Evolutionary conservation across 1,284 basidiomycete species (phyloP), one percentile per base, ranked within the genome.

Genomic region (Naganishia liquefaciens): DNA sequence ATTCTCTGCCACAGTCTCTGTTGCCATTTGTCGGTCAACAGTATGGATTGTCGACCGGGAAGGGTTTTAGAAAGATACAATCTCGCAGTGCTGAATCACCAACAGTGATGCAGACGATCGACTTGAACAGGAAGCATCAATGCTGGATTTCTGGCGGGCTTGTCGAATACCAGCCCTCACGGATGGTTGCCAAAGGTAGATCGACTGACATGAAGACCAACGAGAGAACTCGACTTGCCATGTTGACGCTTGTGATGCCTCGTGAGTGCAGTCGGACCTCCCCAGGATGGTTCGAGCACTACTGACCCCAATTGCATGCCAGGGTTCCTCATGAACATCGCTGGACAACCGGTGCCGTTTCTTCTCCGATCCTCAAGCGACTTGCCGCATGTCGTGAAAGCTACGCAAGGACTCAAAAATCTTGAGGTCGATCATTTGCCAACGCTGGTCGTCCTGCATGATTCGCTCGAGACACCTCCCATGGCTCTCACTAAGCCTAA

Each of bases 361-460:
- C 61, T 65, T 42, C 58, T 68, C 7, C 53, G 49, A 3, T 52
- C 62, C 6, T 42, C 39, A 7, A 40, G 40, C 23, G 25, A 54
- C 11, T 53, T 49, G 19, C 64, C 52, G 25, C 51, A 44, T 27
- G 40, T 19, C 23, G 17, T 47, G 13, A 17, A 39, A 11, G 25
- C 54, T 25, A 21, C 40, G 6, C 10, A 50, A 27, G 3, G 46
- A n/a, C 50, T 44, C 23, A 44, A 27, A 19, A 10, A 46, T 25
- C 7, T 54, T 30, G 49, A 21, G 19, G 47, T 66, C 52, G 33
- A 47, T 15, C 28, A 43, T 19, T 15, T 40, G 5, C 60, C 60
- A n/a, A 68, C 51, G 28, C 49, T 65, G 0, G 21, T 68, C 2
- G 61, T 65, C 30, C 54, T 68, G n/a, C 67, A 68, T 54, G 67